Conservation (phyloP, 176 grass and related monocot species). For the Triticum urartu region DNA sequence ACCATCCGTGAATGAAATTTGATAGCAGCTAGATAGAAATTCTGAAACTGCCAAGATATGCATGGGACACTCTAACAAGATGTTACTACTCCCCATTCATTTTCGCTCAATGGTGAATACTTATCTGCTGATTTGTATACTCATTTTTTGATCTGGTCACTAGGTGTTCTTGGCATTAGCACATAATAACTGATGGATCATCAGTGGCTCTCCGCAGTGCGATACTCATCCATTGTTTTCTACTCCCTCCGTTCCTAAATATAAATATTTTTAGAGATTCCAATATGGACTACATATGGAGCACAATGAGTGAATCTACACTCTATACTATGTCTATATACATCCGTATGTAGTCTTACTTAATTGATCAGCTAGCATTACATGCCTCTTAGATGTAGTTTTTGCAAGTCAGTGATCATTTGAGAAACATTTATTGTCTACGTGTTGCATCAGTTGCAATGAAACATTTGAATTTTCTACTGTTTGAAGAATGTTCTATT, state of each 20-base stretch:
- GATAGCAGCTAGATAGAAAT: background rate
- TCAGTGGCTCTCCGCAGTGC: background rate
- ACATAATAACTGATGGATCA: background rate
- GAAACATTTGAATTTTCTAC: no score
- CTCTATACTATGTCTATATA: no score
- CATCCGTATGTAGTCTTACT: background rate
- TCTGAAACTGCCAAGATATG: background rate
- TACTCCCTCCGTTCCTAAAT: no score
- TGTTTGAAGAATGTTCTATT: background rate
- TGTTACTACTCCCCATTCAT: background rate
- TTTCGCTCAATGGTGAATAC: background rate
- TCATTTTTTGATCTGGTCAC: background rate
- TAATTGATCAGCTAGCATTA: background rate
- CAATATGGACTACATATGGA: no score
- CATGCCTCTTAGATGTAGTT: no score
- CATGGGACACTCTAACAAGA: no score
- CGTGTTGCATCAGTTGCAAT: background rate
- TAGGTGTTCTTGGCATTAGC: background rate
- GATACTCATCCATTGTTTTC: background rate
- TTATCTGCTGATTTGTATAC: background rate
- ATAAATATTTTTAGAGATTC: no score
- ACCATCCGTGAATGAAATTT: constrained; percentile 11
- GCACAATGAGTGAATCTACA: no score
- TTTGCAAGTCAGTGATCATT: no score
- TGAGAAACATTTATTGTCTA: no score